A percentile compares a stretch with the other conserved stretches of the same genome.
These are phyloP conservation scores for Aphanomyces stellatus DNA, from an alignment of 352 stramenopile genomes.

Conservation along the genomic window DNA sequence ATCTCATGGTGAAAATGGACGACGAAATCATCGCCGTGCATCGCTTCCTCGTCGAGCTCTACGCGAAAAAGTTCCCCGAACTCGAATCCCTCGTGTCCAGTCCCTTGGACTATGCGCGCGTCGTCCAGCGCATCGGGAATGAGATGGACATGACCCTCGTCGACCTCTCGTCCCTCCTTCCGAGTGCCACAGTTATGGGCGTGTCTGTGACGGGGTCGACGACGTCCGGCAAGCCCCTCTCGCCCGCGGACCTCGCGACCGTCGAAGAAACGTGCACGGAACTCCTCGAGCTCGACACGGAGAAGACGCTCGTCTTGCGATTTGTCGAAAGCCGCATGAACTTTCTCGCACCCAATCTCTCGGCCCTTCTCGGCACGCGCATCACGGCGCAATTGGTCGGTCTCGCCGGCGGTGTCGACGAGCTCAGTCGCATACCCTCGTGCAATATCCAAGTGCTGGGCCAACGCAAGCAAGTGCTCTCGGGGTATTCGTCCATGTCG, in stretches of 20 bases:
- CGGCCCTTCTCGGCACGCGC: constrained; percentile 89
- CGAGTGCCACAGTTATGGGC: constrained; percentile 89
- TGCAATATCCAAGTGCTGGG: constrained; percentile 97
- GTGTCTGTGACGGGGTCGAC: constrained; percentile 91
- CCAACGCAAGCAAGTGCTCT: constrained; percentile 90
- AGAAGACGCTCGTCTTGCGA: constrained; percentile 82
- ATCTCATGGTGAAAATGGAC: constrained; percentile 90
- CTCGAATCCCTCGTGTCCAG: constrained; percentile 91
- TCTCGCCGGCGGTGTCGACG: constrained; percentile 89
- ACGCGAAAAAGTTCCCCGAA: constrained; percentile 92
- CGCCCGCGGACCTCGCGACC: constrained; percentile 47
- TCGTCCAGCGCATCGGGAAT: constrained; percentile 89
- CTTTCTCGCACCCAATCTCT: constrained; percentile 89
- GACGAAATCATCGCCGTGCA: constrained; percentile 89
- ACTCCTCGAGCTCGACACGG: constrained; percentile 74
- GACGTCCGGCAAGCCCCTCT: constrained; percentile 80
- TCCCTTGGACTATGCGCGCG: constrained; percentile 87
- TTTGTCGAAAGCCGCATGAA: constrained; percentile 92
- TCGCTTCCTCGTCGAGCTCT: constrained; percentile 86
- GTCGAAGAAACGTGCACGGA: constrained; percentile 80
- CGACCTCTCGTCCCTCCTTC: constrained; percentile 86
- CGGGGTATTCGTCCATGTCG: constrained; percentile 76
- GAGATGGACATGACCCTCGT: constrained; percentile 91
- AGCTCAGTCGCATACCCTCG: constrained; percentile 92
- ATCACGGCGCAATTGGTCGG: constrained; percentile 93